phyloP scores from a whole-genome alignment of 192 early-diverging fungal species.

The Rhizophagus sp. region DNA sequence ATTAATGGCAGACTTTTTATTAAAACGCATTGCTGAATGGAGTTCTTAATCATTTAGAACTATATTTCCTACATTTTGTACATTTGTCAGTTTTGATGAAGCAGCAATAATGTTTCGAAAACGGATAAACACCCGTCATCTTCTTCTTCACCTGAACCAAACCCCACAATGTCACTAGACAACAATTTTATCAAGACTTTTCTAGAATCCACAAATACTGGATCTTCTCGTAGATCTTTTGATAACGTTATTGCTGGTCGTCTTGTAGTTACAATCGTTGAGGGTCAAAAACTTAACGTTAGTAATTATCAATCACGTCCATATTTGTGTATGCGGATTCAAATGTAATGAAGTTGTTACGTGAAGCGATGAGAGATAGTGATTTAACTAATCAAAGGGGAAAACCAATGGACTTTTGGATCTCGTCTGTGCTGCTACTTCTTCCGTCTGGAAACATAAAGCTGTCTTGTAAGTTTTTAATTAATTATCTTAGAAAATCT shows the following conservation, averaged over 20 bases:
- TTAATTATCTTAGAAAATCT: too few species aligned
- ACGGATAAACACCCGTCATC: too few species aligned
- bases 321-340: constrained; percentile 26
- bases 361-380: constrained; percentile 26
- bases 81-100: too few species aligned
- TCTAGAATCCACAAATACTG: not conserved
- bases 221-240: not conserved
- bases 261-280: constrained; percentile 24
- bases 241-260: constrained; percentile 24
- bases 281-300: constrained; percentile 24
- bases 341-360: constrained; percentile 24
- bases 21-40: too few species aligned
- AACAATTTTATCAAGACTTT: not conserved
- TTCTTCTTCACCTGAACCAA: not conserved
- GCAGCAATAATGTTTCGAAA: too few species aligned
- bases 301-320: constrained; percentile 22
- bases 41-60: too few species aligned
- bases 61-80: too few species aligned
- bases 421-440: constrained; percentile 6
- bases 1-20: too few species aligned
- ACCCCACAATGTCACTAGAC: not conserved
- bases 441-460: constrained; percentile 28
- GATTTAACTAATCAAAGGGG: not conserved
- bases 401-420: constrained; percentile 11
- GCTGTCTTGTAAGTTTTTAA: constrained; percentile 21